Conservation (phyloP, 805 yeast species). For the Clavispora asparagi region DNA sequence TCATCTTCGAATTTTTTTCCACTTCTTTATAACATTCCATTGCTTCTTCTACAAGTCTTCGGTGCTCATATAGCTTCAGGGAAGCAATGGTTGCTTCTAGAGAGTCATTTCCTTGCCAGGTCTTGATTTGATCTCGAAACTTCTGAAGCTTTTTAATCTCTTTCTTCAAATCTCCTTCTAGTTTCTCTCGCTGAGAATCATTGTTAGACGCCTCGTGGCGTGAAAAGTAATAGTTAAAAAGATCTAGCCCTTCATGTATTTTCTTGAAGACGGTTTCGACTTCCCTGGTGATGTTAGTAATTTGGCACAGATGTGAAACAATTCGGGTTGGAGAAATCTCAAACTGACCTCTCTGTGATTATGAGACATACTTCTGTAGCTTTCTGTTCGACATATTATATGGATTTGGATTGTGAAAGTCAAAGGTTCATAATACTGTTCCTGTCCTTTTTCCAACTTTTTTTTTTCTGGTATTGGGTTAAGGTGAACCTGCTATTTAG, state of each 20-base stretch:
- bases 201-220: slow-evolving; percentile 35
- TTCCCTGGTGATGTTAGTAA: slow-evolving; percentile 24
- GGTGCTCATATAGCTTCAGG: slow-evolving; percentile 27
- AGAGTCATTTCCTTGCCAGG: slow-evolving; percentile 35
- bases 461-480: slow-evolving; percentile 7
- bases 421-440: slow-evolving; percentile 13
- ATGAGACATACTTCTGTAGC: slow-evolving; percentile 18
- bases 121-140: slow-evolving; percentile 41
- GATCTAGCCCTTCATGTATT: slow-evolving; percentile 41
- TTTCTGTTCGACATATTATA: slow-evolving; percentile 15
- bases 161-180: slow-evolving; percentile 40
- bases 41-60: slow-evolving; percentile 38
- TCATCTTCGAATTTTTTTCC: slow-evolving; percentile 38
- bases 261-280: slow-evolving; percentile 40
- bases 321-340: not conserved
- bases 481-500: not conserved
- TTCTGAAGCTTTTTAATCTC: slow-evolving; percentile 43
- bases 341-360: not conserved
- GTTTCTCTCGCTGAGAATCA: slow-evolving; percentile 39
- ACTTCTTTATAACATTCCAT: slow-evolving; percentile 43
- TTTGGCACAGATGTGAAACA: not conserved
- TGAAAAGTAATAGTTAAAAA: slow-evolving; percentile 40
- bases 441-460: slow-evolving; percentile 1
- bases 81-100: slow-evolving; percentile 18
- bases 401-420: slow-evolving; percentile 1